Evolutionary conservation across 31 red algal species (phyloP), one percentile per base, ranked within the genome.

Genomic region (Porphyra umbilicalis): DNA sequence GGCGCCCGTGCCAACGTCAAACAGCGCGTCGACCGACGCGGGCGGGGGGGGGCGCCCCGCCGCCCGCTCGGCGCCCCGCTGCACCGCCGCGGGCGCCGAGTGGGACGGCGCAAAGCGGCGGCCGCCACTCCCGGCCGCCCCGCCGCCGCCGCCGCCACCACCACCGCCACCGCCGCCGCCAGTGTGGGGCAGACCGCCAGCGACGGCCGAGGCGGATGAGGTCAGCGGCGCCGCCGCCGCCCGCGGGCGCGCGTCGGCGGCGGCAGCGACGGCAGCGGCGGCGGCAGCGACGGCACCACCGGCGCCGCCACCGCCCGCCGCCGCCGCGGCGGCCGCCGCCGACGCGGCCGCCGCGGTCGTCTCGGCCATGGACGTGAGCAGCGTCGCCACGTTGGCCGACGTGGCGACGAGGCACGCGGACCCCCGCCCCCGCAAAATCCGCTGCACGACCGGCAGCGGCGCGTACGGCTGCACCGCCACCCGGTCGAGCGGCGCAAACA

Each of bases 401-500:
- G 90, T 97, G 44, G 90, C 91, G 1, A 92, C 33, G 42, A 93
- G 39, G 81, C 90, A 97, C 0, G 79, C 90, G 30, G 77, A 75
- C 32, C 77, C 82, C 75, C 74, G 42, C 32, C 34, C 39, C 36
- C 74, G 39, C 75, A 97, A 83, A 25, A 97, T 33, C 39, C 92
- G 79, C 29, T 87, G 84, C 35, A 97, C 40, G 35, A 92, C 76
- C 18, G 90, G 94, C 39, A 97, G 88, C 1, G 90, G 91, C 36
- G 94, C 94, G 79, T 97, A 93, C 14, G 94, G 94, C 83, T 97
- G 91, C 38, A 97, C 46, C 25, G 82, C 79, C 81, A 87, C 83
- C 33, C 83, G 87, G 46, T 86, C 90, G 42, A 81, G 34, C 6
- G 36, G 3, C 9, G 35, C 35, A 93, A 97, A 93, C 20, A 97